A percentile compares a stretch with the other conserved stretches of the same genome.
Conservation (phyloP, 2,329 filamentous ascomycete species). For the Arthrobotrys pseudoclavata region DNA sequence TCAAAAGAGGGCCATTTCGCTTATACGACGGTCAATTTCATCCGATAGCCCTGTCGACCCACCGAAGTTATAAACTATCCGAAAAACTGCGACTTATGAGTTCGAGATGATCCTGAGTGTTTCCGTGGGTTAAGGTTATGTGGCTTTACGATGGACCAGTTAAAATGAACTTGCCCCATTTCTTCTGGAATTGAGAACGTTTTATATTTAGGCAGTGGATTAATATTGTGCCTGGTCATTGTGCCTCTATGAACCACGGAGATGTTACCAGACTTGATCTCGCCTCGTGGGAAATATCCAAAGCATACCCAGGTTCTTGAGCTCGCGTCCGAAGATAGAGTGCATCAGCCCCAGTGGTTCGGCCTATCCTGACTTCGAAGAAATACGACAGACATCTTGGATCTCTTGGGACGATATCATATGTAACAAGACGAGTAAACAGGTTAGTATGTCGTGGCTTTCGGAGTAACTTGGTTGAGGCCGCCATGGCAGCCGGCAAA, state of each 20-base stretch:
- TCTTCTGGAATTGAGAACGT: slow-evolving; percentile 17
- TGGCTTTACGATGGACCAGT: slow-evolving; percentile 11
- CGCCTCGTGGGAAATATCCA: slow-evolving; percentile 45
- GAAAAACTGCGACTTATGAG: slow-evolving; percentile 23
- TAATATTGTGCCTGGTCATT: too few relatives aligned
- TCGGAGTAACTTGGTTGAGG: slow-evolving; percentile 42
- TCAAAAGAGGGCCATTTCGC: slow-evolving; percentile 15
- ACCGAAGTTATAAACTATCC: slow-evolving; percentile 52
- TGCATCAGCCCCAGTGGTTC: slow-evolving; percentile 16
- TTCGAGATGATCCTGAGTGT: slow-evolving; percentile 33
- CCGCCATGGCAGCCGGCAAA: slow-evolving; percentile 38
- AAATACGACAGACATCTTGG: neutral
- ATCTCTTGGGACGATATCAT: neutral
- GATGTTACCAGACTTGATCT: slow-evolving; percentile 38
- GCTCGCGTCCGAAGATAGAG: slow-evolving; percentile 20
- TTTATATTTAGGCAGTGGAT: slow-evolving; percentile 53
- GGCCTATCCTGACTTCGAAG: slow-evolving; percentile 18
- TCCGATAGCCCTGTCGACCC: slow-evolving; percentile 51
- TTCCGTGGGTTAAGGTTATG: slow-evolving; percentile 31
- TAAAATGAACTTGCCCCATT: slow-evolving; percentile 16
- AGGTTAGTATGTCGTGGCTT: slow-evolving; percentile 17
- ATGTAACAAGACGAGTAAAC: neutral
- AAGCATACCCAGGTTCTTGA: slow-evolving; percentile 16
- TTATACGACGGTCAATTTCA: slow-evolving; percentile 56
- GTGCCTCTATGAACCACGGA: slow-evolving; percentile 16